These are phyloP conservation scores for Picochlorum sp. DNA, from an alignment of 139 green algal species.

Conservation along the genomic window DNA sequence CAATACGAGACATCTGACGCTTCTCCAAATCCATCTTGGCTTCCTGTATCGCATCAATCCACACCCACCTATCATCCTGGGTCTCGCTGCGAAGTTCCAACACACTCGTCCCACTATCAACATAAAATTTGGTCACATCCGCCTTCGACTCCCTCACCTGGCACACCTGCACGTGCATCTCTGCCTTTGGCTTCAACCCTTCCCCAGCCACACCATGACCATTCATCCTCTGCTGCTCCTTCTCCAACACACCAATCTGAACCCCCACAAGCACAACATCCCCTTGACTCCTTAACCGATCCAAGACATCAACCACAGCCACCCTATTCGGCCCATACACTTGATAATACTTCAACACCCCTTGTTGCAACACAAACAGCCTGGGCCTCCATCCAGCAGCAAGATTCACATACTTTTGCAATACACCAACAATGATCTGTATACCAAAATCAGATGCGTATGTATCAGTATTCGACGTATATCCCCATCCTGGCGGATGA, in stretches of 20 bases:
- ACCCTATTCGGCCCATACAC: slow-evolving; percentile 35
- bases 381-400: slow-evolving; percentile 56
- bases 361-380: slow-evolving; percentile 65
- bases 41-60: slow-evolving; percentile 37
- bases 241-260: slow-evolving; percentile 37
- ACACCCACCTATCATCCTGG: slow-evolving; percentile 52
- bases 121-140: slow-evolving; percentile 69
- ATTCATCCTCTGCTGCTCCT: slow-evolving; percentile 4
- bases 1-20: not conserved
- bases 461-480: too few relatives aligned
- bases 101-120: slow-evolving; percentile 49
- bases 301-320: slow-evolving; percentile 42
- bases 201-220: not conserved
- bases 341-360: slow-evolving; percentile 73
- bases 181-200: slow-evolving; percentile 24
- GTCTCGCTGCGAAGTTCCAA: slow-evolving; percentile 54
- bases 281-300: slow-evolving; percentile 30
- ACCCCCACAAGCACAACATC: slow-evolving; percentile 36
- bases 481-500: too few relatives aligned
- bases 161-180: slow-evolving; percentile 53
- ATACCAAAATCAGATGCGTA: too few relatives aligned
- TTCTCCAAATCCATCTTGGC: slow-evolving; percentile 27
- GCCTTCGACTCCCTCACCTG: slow-evolving; percentile 37
- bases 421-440: slow-evolving; percentile 37
- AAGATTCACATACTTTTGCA: slow-evolving; percentile 73